Base-by-base conservation (phyloP, 2,329 filamentous ascomycete species). In the Beauveria sp. region DNA sequence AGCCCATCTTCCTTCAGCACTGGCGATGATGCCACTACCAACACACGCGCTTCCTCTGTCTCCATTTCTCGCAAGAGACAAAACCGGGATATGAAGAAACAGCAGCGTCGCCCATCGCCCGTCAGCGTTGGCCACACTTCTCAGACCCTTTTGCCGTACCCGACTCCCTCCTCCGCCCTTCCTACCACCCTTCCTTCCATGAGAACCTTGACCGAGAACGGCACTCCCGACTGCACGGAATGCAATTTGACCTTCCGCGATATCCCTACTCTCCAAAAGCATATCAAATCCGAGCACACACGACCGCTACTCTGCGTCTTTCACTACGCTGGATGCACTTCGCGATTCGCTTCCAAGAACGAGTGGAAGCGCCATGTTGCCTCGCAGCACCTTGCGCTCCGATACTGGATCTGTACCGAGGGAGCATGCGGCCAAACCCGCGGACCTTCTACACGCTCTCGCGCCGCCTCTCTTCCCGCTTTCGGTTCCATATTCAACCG, bases 281-380 rank as follows among this genome's bases (percentile, higher is more conserved):
- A 85, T 68, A 72, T 78, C 66, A 79, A 79, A 62, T 77, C 77
- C 60, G 72, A 79, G 28, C 84, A 87, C 67, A 80, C 77, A 2
- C 81, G 84, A 1, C 81, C 84, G 0, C 94, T 93, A 69, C 79
- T 81, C 26, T 97, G 93, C 72, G 85, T 91, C 61, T 92, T 97
- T 71, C 78, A 83, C 34, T 86, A 84, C 60, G 94, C 92, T 61
- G 89, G 88, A 40, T 97, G 93, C 75, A 65, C 64, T 1, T 84
- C 85, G 2, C 85, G 81, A 0, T 96, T 96, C 69, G 81, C 83
- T 3, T 87, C 82, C 66, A 96, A 96, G 76, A 96, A 96, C 70
- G 92, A 97, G 72, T 97, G 93, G 93, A 97, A 97, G 73, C 85
- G 93, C 0, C 93, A 97, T 70, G 85, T 93, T 67, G 77, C 80